Evolutionary conservation across 2,329 filamentous ascomycete species (phyloP), one percentile per base, ranked within the genome.

Genomic region (Arthrobotrys musiformis): DNA sequence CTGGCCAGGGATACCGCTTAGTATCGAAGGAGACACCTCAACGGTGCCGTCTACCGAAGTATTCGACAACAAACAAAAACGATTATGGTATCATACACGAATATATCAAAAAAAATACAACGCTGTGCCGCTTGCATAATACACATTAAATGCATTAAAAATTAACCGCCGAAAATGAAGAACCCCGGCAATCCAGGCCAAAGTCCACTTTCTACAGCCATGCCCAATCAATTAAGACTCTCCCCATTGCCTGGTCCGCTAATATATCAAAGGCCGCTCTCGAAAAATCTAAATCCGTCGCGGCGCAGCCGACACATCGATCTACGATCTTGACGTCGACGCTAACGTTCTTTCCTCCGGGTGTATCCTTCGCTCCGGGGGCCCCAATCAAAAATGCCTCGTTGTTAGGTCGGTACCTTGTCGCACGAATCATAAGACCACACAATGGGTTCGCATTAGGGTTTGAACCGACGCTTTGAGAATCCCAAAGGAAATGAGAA

Each of bases 371-470:
- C 30, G 58, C 58, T 17, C 73, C 64, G 0, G 66, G 73, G 0
- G 48, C 50, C 11, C 73, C 73, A 11, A 77, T 66, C 13, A 60
- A 50, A 28, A 66, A 77, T 1, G 73, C 56, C 17, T 77, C 73
- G 13, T 77, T 77, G 13, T 77, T 77, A 5, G 84, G 82, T 78
- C 85, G 81, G 35, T 84, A 84, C 70, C 89, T 84, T 54, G 83
- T 85, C 28, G 92, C 87, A 26, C 90, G 85, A n/a, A 95, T 87
- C 82, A 86, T 89, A 80, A 85, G 85, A 1, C 90, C 90, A 81
- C 92, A 94, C 0, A 92, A 83, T 1, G 89, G 88, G 79, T 92
- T 92, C 11, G 84, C 82, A 81, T 92, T 93, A 0, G 88, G 87
- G 81, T 90, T 85, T 1, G 86, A 81, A 24, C 85, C 86, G 2